A percentile compares a stretch with the other conserved stretches of the same genome.
Evolutionary conservation across 1,139 yeast genomes (phyloP).

Genomic region (Petasospora fabianii): DNA sequence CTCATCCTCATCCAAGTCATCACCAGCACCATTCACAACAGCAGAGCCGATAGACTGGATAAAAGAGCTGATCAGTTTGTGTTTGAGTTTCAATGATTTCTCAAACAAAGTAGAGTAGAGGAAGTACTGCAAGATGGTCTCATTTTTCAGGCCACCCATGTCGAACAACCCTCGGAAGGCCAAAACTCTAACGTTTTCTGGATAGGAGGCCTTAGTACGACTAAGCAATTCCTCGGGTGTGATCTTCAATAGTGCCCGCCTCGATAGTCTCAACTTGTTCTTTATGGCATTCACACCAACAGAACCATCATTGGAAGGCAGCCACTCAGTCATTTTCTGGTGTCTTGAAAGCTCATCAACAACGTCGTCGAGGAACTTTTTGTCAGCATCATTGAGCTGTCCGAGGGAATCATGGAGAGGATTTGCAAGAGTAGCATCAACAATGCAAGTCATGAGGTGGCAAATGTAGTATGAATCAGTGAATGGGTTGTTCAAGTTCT

Average conservation of each 20-base stretch:
- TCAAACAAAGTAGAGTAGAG: constrained; percentile 58
- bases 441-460: constrained; percentile 54
- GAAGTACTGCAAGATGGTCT: constrained; percentile 55
- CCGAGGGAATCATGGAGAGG: constrained; percentile 25
- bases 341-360: constrained; percentile 65
- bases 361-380: constrained; percentile 40
- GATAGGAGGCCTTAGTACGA: constrained; percentile 48
- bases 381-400: constrained; percentile 28
- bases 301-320: constrained; percentile 65
- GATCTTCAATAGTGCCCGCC: constrained; percentile 51
- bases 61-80: constrained; percentile 46
- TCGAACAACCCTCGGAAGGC: constrained; percentile 70
- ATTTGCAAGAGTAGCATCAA: constrained; percentile 40
- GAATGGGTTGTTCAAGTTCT: constrained; percentile 74
- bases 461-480: constrained; percentile 71
- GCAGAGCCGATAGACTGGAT: constrained; percentile 56
- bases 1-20: constrained; percentile 56
- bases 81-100: constrained; percentile 48
- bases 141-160: constrained; percentile 74
- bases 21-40: constrained; percentile 62
- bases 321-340: constrained; percentile 81
- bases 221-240: constrained; percentile 46
- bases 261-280: constrained; percentile 58
- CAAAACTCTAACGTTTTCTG: constrained; percentile 54
- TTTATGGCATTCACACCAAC: constrained; percentile 56